Evolutionary conservation across 768 basidiomycete species (phyloP).

Genomic region (Boletus bicolor): DNA sequence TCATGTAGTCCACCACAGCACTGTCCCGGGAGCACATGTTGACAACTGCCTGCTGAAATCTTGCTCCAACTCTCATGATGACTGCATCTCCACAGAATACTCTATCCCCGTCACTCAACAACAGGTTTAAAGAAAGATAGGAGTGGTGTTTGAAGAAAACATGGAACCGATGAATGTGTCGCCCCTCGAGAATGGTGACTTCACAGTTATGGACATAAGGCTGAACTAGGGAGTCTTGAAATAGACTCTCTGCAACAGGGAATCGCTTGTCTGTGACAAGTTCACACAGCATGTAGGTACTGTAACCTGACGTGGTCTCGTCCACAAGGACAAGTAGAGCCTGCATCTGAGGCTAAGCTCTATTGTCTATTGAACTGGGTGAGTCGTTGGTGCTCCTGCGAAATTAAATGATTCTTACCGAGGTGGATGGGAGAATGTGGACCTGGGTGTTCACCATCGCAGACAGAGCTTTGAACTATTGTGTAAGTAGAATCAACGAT

Average conservation of each 20-base stretch:
- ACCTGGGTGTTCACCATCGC: too few species aligned
- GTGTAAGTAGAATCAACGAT: too few species aligned
- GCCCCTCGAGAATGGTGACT: background rate
- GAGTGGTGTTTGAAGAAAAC: slow-evolving; percentile 10
- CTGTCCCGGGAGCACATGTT: slow-evolving; percentile 6
- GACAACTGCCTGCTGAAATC: background rate
- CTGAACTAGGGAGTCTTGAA: background rate
- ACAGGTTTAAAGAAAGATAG: background rate
- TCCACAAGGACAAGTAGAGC: background rate
- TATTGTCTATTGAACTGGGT: background rate
- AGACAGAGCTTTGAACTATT: too few species aligned
- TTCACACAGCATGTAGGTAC: background rate
- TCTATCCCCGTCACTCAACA: background rate
- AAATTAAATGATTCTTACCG: too few species aligned
- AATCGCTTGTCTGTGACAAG: background rate
- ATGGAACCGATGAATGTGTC: background rate
- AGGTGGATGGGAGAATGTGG: too few species aligned
- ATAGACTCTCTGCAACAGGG: slow-evolving; percentile 2
- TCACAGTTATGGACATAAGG: slow-evolving; percentile 11
- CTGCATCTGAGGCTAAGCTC: background rate
- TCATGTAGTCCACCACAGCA: slow-evolving; percentile 5
- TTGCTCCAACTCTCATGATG: background rate
- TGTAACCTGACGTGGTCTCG: background rate
- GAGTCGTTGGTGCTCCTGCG: too few species aligned
- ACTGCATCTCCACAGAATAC: slow-evolving; percentile 1